Evolutionary conservation across 1,284 basidiomycete genomes (phyloP).

Genomic region (Pseudozyma sp.): DNA sequence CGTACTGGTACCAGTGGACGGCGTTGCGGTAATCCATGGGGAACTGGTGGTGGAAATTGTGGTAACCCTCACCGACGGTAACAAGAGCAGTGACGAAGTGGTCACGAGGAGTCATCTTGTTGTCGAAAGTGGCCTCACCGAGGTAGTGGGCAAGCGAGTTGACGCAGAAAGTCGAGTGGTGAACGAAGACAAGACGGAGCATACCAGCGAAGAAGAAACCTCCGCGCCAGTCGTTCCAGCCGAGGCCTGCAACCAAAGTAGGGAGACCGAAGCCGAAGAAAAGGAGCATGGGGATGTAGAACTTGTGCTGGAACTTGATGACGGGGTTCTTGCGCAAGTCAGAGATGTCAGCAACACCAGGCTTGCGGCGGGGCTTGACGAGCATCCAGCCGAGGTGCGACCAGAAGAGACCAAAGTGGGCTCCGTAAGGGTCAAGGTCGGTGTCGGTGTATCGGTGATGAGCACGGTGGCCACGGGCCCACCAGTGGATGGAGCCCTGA

Average conservation of each 20-base stretch:
- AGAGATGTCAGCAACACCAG: slow-evolving; percentile 66
- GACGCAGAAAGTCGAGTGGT: slow-evolving; percentile 69
- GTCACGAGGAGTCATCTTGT: slow-evolving; percentile 68
- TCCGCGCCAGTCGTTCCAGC: slow-evolving; percentile 67
- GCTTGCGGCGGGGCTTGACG: slow-evolving; percentile 67
- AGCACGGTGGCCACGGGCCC: slow-evolving; percentile 68
- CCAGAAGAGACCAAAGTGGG: slow-evolving; percentile 67
- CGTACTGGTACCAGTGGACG: slow-evolving; percentile 67
- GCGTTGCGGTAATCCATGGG: slow-evolving; percentile 69
- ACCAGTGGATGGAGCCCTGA: slow-evolving; percentile 68
- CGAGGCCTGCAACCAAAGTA: slow-evolving; percentile 67
- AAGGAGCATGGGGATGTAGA: slow-evolving; percentile 67
- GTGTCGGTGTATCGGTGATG: slow-evolving; percentile 69
- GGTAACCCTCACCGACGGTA: slow-evolving; percentile 68
- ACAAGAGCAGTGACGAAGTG: slow-evolving; percentile 67
- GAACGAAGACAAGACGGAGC: slow-evolving; percentile 65
- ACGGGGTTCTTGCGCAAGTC: slow-evolving; percentile 66
- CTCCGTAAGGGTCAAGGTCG: slow-evolving; percentile 68
- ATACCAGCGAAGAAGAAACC: slow-evolving; percentile 68
- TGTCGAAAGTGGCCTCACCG: slow-evolving; percentile 67
- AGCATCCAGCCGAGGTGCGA: slow-evolving; percentile 69
- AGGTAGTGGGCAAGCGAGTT: slow-evolving; percentile 69
- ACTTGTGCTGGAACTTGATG: slow-evolving; percentile 67
- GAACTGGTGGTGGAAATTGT: slow-evolving; percentile 69
- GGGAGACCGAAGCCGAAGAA: slow-evolving; percentile 66